Conservation (phyloP, 2,329 filamentous ascomycete species). For the Beauveria varroae region DNA sequence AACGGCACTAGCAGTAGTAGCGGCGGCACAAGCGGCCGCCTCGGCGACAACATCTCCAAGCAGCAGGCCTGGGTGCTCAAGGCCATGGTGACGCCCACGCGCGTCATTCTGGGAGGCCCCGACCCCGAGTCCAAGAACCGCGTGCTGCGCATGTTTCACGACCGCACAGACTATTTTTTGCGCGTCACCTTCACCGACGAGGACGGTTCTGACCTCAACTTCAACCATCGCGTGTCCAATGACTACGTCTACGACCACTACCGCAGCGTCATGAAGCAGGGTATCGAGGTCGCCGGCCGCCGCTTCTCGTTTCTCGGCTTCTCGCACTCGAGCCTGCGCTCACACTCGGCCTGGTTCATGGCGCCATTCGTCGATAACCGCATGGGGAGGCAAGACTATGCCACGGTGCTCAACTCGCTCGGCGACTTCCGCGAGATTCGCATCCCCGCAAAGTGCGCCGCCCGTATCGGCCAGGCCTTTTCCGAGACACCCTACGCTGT, state of each 20-base stretch:
- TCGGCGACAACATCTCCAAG: conserved; percentile 20
- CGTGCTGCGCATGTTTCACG: conserved; percentile 57
- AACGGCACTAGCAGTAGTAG: not conserved
- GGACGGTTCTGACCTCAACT: conserved; percentile 55
- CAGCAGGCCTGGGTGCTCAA: conserved; percentile 47
- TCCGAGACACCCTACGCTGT: conserved; percentile 65
- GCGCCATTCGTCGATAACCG: conserved; percentile 36
- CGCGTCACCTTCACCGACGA: conserved; percentile 71
- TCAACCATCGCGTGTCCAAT: conserved; percentile 41
- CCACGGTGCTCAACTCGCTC: conserved; percentile 37
- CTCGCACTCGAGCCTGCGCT: conserved; percentile 68
- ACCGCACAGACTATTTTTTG: conserved; percentile 55
- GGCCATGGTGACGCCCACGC: conserved; percentile 52
- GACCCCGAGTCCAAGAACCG: conserved; percentile 63
- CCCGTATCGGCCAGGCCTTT: conserved; percentile 60
- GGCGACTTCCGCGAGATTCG: conserved; percentile 44
- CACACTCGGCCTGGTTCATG: conserved; percentile 61
- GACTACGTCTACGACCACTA: conserved; percentile 53
- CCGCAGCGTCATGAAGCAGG: conserved; percentile 46
- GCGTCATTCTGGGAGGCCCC: conserved; percentile 50
- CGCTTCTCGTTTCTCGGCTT: conserved; percentile 65
- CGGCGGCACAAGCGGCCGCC: conserved; percentile 13
- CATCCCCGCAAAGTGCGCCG: conserved; percentile 49
- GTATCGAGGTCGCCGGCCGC: conserved; percentile 57
- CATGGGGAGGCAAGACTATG: conserved; percentile 26